Percentiles rank a stretch among this genome's conserved stretches.
Conservation (phyloP, 139 green algal genomes). For the Closterium sp. region DNA sequence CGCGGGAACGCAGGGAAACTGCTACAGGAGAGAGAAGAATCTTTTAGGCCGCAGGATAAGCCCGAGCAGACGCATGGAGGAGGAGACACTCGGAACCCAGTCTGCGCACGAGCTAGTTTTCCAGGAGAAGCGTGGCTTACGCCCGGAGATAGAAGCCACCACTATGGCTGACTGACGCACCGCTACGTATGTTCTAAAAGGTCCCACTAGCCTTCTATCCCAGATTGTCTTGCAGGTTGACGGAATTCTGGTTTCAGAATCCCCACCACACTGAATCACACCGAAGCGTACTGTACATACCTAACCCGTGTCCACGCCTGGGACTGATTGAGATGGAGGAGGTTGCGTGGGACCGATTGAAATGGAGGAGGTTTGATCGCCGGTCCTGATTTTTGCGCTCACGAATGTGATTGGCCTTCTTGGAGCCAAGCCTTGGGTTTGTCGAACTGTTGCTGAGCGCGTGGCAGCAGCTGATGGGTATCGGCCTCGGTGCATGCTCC, state of each 20-base stretch:
- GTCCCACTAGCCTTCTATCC: not conserved
- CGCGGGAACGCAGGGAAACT: no score
- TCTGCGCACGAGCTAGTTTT: not conserved
- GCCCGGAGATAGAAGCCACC: not conserved
- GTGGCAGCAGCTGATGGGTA: not conserved
- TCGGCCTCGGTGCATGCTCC: not conserved
- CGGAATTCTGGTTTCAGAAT: not conserved
- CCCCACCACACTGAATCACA: not conserved
- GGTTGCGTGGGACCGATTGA: no score
- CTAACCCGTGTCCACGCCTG: no score
- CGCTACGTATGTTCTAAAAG: no score
- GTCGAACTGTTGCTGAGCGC: not conserved
- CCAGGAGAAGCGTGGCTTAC: not conserved
- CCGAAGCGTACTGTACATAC: not conserved
- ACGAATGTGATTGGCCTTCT: not conserved
- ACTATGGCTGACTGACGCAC: not conserved
- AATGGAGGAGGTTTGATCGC: not conserved
- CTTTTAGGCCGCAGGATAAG: no score
- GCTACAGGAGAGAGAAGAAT: no score
- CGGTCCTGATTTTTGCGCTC: not conserved
- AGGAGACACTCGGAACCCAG: not conserved
- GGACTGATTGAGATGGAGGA: no score
- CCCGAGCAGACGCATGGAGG: no score
- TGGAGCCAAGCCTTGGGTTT: not conserved
- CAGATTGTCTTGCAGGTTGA: not conserved